Base-by-base conservation (phyloP, 768 basidiomycete species). In the Dentipellis sp. region DNA sequence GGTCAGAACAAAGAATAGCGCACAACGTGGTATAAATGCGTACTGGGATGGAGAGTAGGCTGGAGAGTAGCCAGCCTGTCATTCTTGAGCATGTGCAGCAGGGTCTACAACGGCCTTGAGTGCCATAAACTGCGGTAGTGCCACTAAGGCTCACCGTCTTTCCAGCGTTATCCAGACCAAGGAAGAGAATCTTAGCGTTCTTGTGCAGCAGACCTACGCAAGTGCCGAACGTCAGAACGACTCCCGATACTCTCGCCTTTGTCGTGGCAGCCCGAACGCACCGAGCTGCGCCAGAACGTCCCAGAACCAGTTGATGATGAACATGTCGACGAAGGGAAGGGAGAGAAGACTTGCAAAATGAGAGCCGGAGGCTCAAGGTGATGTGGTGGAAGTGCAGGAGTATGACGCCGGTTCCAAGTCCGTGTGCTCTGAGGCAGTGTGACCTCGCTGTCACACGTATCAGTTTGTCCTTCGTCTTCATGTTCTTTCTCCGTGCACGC, bases 161-260 rank as follows among this genome's bases (percentile, higher is more conserved):
- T 68, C 97, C 95, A 53, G 97, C 97, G 77, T 98, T 99, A 71
- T 98, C 95, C 55, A 98, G 82, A 60, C 97, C 97, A 53, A 99
- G 82, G 84, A 99, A 99, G 61, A 99, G 82, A 69, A 99, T 97
- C 82, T 98, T 99, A 62, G 97, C 97, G 69, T 97, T 97, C 88
- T 99, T 97, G 79, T 94, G 90, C 74, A 87, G 66, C 65, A 95
- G 78, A 62, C 93, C 93, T 94, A 52, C 17, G 51, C 10, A 40
- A 47, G 38, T 56, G 50, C 39, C 23, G 39, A 19, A 14, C 34
- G 11, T 54, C 23, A 53, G 17, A 47, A 40, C 11, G 16, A 54
- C 45, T 47, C 34, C 2, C 9, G 53, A 17, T 29, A 16, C 23
- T 35, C 46, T 35, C 46, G 39, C n/a, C 38, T 11, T 29, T 29